Evolutionary conservation across 2,329 filamentous ascomycete genomes (phyloP).

Genomic region (Trichocomaceae sp.): DNA sequence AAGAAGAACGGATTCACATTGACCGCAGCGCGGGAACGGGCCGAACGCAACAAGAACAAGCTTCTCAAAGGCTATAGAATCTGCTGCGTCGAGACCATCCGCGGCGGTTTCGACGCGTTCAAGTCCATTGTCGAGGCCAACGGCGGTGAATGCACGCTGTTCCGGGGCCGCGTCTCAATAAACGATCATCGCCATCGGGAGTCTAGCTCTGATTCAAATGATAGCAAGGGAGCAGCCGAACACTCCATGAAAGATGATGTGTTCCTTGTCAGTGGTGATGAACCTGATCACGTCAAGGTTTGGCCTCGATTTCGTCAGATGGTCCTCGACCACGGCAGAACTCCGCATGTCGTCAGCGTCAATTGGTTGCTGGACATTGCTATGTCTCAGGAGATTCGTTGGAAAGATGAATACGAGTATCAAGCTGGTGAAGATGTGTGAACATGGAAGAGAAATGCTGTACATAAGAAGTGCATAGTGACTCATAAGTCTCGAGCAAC

Average conservation of each 20-base stretch:
- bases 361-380: constrained; percentile 89
- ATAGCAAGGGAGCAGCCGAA: constrained; percentile 51
- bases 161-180: constrained; percentile 64
- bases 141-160: constrained; percentile 73
- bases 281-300: constrained; percentile 60
- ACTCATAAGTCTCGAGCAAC: background rate
- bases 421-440: constrained; percentile 20
- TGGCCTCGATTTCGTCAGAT: constrained; percentile 77
- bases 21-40: constrained; percentile 60
- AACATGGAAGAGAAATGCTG: background rate
- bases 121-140: constrained; percentile 81
- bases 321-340: constrained; percentile 70
- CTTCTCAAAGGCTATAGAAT: constrained; percentile 71
- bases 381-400: constrained; percentile 76
- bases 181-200: constrained; percentile 41
- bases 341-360: constrained; percentile 69
- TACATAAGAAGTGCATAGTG: constrained; percentile 6
- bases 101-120: constrained; percentile 77
- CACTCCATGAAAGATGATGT: constrained; percentile 61
- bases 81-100: constrained; percentile 75
- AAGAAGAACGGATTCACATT: constrained; percentile 64
- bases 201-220: constrained; percentile 50
- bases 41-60: constrained; percentile 66
- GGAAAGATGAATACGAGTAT: constrained; percentile 54
- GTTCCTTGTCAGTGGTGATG: constrained; percentile 70